Percentiles rank a stretch among this genome's conserved stretches.
phyloP scores from a whole-genome alignment of 106 monocot species.

The Dioscorea alata region DNA sequence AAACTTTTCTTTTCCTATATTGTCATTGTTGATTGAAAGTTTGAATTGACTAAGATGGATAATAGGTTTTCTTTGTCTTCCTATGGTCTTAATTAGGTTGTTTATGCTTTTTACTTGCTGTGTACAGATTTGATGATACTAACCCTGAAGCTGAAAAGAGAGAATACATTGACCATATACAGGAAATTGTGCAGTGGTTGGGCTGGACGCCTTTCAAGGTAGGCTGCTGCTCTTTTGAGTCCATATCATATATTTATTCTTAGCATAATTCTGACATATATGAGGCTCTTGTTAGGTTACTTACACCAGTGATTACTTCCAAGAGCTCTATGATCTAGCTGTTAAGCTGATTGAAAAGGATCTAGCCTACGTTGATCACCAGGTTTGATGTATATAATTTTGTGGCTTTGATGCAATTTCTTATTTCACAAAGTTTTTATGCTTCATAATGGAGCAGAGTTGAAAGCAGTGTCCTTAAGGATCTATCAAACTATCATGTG shows the following conservation, averaged over 20 bases:
- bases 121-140: slow-evolving; percentile 89
- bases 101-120: background rate
- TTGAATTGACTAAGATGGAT: no score
- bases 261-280: no score
- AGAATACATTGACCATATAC: slow-evolving; percentile 94
- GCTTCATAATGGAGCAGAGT: no score
- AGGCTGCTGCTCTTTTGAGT: background rate
- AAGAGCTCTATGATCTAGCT: slow-evolving; percentile 78
- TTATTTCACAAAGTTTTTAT: no score
- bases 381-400: slow-evolving; percentile 44
- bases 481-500: no score
- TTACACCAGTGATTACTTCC: slow-evolving; percentile 87
- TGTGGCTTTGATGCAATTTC: background rate
- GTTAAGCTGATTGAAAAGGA: slow-evolving; percentile 70
- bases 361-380: slow-evolving; percentile 95
- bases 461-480: no score
- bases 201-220: slow-evolving; percentile 97
- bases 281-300: slow-evolving; percentile 49
- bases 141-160: slow-evolving; percentile 95
- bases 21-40: no score
- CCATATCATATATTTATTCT: background rate
- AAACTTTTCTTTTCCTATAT: no score
- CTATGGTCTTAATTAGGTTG: no score
- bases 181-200: slow-evolving; percentile 95
- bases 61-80: no score